A percentile compares a stretch with the other conserved stretches of the same genome.
These are phyloP conservation scores for Ciborinia camelliae DNA, from an alignment of 2,329 filamentous ascomycete genomes.

Conservation along the genomic window DNA sequence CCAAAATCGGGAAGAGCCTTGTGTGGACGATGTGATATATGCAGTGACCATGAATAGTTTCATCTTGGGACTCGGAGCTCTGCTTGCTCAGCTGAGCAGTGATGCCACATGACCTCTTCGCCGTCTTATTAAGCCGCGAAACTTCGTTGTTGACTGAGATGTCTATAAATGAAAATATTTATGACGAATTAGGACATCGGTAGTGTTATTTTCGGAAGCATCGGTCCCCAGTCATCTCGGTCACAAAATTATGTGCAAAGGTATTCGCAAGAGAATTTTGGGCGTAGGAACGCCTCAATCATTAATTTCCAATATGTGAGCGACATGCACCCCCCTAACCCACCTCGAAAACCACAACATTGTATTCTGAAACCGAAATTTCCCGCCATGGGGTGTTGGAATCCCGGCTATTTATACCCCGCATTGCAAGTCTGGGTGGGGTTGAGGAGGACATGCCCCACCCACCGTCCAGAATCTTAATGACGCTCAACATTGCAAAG, in stretches of 20 bases:
- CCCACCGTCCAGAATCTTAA: not conserved
- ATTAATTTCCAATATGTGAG: no score
- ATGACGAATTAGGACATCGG: not conserved
- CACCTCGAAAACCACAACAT: not conserved
- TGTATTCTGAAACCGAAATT: not conserved
- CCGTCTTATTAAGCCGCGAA: not conserved
- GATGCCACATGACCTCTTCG: not conserved
- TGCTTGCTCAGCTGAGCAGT: not conserved
- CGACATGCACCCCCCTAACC: no score
- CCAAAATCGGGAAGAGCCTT: not conserved
- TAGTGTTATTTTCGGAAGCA: not conserved
- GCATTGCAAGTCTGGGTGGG: not conserved
- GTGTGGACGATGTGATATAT: not conserved
- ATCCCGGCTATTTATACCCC: not conserved
- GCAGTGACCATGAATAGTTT: not conserved
- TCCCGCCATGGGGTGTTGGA: not conserved
- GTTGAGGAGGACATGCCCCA: not conserved
- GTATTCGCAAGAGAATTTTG: not conserved
- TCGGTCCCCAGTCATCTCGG: no score
- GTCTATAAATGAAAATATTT: not conserved
- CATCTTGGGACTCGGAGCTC: not conserved
- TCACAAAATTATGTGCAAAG: not conserved
- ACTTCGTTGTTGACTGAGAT: not conserved
- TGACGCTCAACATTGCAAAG: not conserved
- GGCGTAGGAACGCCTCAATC: not conserved